phyloP scores from a whole-genome alignment of 2,329 filamentous ascomycete genomes.

The Trichophyton simii region DNA sequence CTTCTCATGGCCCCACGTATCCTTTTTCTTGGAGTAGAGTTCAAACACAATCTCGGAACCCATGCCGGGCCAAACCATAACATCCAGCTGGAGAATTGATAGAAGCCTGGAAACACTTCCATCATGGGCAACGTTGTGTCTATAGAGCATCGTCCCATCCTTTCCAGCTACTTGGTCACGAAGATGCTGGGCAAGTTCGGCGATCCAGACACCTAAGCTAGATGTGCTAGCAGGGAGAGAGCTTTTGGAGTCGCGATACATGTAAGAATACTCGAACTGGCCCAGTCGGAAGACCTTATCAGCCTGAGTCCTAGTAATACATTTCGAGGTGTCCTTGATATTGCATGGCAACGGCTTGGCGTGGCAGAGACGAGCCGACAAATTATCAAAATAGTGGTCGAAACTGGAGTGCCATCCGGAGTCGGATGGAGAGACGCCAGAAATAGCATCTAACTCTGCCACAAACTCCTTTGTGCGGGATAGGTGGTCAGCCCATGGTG shows the following conservation, averaged over 20 bases:
- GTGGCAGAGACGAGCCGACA: slow-evolving; percentile 68
- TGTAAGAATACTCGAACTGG: slow-evolving; percentile 67
- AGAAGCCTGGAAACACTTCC: slow-evolving; percentile 57
- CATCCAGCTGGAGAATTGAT: slow-evolving; percentile 56
- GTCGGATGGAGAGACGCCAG: slow-evolving; percentile 47
- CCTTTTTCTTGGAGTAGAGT: slow-evolving; percentile 43
- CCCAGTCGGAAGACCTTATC: slow-evolving; percentile 63
- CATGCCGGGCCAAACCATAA: slow-evolving; percentile 80
- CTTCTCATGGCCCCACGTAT: slow-evolving; percentile 15
- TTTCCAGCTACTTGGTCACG: slow-evolving; percentile 40
- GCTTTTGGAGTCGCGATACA: slow-evolving; percentile 55
- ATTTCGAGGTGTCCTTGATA: slow-evolving; percentile 36
- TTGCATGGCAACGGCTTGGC: slow-evolving; percentile 59
- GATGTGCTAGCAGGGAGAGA: slow-evolving; percentile 51
- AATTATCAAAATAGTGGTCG: slow-evolving; percentile 77
- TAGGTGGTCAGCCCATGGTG: slow-evolving; percentile 53
- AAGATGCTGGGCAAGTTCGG: slow-evolving; percentile 56
- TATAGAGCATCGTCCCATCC: slow-evolving; percentile 39
- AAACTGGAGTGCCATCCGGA: slow-evolving; percentile 53
- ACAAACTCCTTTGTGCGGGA: slow-evolving; percentile 45
- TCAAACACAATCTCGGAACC: slow-evolving; percentile 68
- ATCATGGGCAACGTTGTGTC: slow-evolving; percentile 72
- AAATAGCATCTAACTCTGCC: slow-evolving; percentile 51
- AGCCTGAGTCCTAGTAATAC: slow-evolving; percentile 50
- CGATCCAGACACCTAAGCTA: slow-evolving; percentile 60